Conservation (phyloP, 768 basidiomycete species). For the Boletus tylopilopsis region DNA sequence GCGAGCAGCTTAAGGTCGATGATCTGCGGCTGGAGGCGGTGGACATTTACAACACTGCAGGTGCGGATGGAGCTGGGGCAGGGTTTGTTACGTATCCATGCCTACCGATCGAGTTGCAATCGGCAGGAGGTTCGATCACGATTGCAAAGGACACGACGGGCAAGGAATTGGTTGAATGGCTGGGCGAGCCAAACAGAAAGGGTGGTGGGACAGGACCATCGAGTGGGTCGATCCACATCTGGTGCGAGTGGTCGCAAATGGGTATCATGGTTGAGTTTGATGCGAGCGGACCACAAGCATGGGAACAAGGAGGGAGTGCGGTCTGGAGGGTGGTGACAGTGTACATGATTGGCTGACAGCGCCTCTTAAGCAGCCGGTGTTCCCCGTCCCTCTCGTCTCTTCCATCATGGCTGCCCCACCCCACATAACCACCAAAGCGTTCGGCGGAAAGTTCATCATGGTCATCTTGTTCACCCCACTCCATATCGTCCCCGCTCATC, state of each 20-base stretch:
- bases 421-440: conserved; percentile 53
- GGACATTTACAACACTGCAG: conserved; percentile 74
- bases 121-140: conserved; percentile 37
- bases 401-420: conserved; percentile 60
- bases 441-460: conserved; percentile 61
- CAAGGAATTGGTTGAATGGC: conserved; percentile 64
- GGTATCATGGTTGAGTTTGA: conserved; percentile 87
- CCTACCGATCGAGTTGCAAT: conserved; percentile 48
- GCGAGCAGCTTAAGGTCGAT: conserved; percentile 47
- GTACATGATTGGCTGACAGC: no score
- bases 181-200: conserved; percentile 89
- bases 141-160: conserved; percentile 57
- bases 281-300: conserved; percentile 76
- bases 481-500: conserved; percentile 1
- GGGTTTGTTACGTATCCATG: conserved; percentile 53
- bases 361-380: no score
- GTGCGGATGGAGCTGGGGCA: conserved; percentile 27
- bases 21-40: conserved; percentile 62
- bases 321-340: conserved; percentile 73
- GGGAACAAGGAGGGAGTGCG: conserved; percentile 84
- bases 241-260: conserved; percentile 86
- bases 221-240: conserved; percentile 82
- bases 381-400: not conserved
- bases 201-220: conserved; percentile 87
- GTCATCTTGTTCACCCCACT: conserved; percentile 33